Conservation (phyloP, 257 asterid species). For the Salvia miltiorrhiza region DNA sequence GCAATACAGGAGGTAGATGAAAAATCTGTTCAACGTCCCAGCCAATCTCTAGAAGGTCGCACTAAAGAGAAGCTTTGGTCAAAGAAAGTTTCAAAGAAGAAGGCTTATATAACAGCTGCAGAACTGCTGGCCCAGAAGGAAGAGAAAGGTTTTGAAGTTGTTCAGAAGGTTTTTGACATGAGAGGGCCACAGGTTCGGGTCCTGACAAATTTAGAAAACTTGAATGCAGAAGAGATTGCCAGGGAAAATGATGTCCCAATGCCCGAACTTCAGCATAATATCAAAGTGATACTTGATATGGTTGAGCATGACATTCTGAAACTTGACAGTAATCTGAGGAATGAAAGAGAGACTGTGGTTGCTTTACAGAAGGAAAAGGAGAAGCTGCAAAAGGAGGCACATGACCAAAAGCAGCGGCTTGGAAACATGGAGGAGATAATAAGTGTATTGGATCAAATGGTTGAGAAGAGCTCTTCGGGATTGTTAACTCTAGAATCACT, state of each 20-base stretch:
- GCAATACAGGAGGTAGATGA: slow-evolving; percentile 43
- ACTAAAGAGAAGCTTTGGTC: slow-evolving; percentile 70
- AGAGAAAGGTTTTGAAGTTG: slow-evolving; percentile 69
- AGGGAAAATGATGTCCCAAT: slow-evolving; percentile 74
- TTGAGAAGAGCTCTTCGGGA: slow-evolving; percentile 57
- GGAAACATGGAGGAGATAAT: slow-evolving; percentile 59
- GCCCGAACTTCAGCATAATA: slow-evolving; percentile 95
- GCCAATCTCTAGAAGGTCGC: slow-evolving; percentile 38
- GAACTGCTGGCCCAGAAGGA: slow-evolving; percentile 74
- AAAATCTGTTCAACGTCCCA: slow-evolving; percentile 34
- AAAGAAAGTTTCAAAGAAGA: slow-evolving; percentile 58
- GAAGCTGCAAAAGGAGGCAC: slow-evolving; percentile 59
- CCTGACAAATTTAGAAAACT: slow-evolving; percentile 75
- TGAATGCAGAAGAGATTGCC: slow-evolving; percentile 77
- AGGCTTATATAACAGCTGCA: slow-evolving; percentile 69
- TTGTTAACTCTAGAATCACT: slow-evolving; percentile 67
- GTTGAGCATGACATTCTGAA: slow-evolving; percentile 80
- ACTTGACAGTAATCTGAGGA: slow-evolving; percentile 70
- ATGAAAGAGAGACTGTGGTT: slow-evolving; percentile 83
- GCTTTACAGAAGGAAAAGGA: slow-evolving; percentile 82
- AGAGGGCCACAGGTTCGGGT: slow-evolving; percentile 98
- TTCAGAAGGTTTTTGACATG: slow-evolving; percentile 90
- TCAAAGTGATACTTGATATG: slow-evolving; percentile 66
- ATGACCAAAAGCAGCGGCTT: slow-evolving; percentile 63
- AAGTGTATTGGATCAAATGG: slow-evolving; percentile 49